Conservation (phyloP, 768 basidiomycete genomes). For the Xerocomellus chrysenteron region DNA sequence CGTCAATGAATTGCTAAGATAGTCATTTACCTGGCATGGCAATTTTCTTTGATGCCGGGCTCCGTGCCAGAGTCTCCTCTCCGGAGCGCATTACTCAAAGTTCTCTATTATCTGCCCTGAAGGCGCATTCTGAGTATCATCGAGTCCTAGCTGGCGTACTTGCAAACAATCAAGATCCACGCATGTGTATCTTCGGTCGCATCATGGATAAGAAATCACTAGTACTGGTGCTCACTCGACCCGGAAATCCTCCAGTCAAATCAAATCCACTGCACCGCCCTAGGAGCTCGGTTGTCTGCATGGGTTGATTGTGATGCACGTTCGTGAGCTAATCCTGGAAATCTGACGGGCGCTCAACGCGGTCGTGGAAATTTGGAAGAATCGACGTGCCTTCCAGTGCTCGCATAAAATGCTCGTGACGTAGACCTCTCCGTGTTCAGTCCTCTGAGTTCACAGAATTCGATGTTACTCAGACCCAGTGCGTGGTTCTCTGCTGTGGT, state of each 20-base stretch:
- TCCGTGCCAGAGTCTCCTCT: not conserved
- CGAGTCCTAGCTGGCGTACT: too few relatives aligned
- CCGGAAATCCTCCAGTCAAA: not conserved
- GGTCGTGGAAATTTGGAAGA: constrained; percentile 3
- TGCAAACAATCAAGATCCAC: not conserved
- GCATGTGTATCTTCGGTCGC: not conserved
- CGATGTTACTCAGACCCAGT: constrained; percentile 13
- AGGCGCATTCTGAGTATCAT: too few relatives aligned
- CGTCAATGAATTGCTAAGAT: constrained; percentile 11
- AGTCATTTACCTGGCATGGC: constrained; percentile 8
- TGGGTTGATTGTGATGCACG: constrained; percentile 14
- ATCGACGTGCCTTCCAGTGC: not conserved
- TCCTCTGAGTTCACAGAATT: not conserved
- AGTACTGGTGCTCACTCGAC: too few relatives aligned
- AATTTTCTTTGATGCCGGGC: not conserved
- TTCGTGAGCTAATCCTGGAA: constrained; percentile 12
- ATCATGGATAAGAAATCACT: not conserved
- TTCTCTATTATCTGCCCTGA: not conserved
- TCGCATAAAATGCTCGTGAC: constrained; percentile 9
- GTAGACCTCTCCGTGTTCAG: not conserved
- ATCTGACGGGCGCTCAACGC: not conserved
- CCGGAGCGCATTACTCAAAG: not conserved
- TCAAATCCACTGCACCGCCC: not conserved
- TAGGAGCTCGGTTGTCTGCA: not conserved
- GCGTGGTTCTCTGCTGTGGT: constrained; percentile 3